A percentile compares a stretch with the other conserved stretches of the same genome.
Evolutionary conservation across 2,329 filamentous ascomycete genomes (phyloP).

Genomic region (Nemania bipapillata): DNA sequence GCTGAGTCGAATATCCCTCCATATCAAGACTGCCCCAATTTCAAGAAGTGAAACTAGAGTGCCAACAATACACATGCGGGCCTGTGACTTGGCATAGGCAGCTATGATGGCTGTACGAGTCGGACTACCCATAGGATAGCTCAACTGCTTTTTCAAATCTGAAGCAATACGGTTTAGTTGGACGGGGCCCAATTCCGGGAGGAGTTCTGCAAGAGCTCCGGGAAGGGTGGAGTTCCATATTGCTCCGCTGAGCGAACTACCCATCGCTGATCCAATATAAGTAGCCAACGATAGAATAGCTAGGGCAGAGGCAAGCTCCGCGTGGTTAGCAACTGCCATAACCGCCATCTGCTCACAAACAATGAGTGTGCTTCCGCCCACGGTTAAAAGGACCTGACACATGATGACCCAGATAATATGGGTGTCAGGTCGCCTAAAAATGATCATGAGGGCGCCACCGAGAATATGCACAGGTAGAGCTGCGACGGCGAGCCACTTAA

Average conservation of each 20-base stretch:
- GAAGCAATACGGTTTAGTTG: slow-evolving; percentile 49
- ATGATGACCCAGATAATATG: slow-evolving; percentile 63
- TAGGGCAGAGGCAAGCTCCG: slow-evolving; percentile 63
- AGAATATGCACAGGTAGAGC: slow-evolving; percentile 65
- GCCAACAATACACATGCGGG: slow-evolving; percentile 53
- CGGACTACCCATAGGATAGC: slow-evolving; percentile 50
- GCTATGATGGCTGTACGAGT: slow-evolving; percentile 51
- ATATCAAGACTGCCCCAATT: slow-evolving; percentile 49
- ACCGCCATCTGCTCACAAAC: slow-evolving; percentile 68
- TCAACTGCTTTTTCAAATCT: slow-evolving; percentile 52
- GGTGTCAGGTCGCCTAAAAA: slow-evolving; percentile 61
- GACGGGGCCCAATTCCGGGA: slow-evolving; percentile 44
- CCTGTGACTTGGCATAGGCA: slow-evolving; percentile 53
- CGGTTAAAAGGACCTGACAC: slow-evolving; percentile 66
- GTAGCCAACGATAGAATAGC: slow-evolving; percentile 56
- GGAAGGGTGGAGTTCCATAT: slow-evolving; percentile 57
- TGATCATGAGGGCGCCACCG: slow-evolving; percentile 64
- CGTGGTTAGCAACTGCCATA: slow-evolving; percentile 65
- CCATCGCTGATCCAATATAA: slow-evolving; percentile 55
- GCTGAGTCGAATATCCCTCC: slow-evolving; percentile 50
- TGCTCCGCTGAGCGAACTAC: slow-evolving; percentile 58
- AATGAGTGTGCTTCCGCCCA: slow-evolving; percentile 64
- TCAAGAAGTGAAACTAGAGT: slow-evolving; percentile 48
- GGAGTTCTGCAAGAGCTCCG: slow-evolving; percentile 44
- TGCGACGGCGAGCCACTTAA: slow-evolving; percentile 60